phyloP scores from a whole-genome alignment of 306 rosid genomes.

The Sphenostylis stenocarpa region DNA sequence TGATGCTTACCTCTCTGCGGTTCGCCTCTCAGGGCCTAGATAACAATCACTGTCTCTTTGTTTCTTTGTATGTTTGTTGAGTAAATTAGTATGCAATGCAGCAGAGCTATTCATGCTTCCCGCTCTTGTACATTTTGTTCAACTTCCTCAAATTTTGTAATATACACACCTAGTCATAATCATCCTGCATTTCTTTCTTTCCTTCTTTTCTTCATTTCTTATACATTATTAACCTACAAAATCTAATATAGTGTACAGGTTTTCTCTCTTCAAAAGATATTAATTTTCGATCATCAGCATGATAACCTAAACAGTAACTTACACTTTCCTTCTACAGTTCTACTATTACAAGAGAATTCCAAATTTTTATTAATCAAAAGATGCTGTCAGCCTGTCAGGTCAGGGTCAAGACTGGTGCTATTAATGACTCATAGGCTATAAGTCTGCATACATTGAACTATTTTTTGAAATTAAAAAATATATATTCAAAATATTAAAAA shows the following conservation, averaged over 20 bases:
- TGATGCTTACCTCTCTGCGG: conserved; percentile 65
- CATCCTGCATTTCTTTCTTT: neutral
- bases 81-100: neutral
- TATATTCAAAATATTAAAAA: too few species aligned
- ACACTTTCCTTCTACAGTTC: neutral
- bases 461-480: too few species aligned
- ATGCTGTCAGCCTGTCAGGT: neutral
- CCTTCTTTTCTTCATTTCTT: neutral
- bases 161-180: neutral
- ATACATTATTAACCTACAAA: neutral
- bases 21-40: conserved; percentile 88
- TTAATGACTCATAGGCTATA: neutral
- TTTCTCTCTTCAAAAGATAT: neutral
- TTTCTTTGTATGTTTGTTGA: neutral
- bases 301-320: neutral
- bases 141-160: conserved; percentile 36
- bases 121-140: conserved; percentile 36
- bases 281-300: neutral
- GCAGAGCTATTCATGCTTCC: neutral
- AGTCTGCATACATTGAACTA: too few species aligned
- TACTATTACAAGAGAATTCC: neutral
- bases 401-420: neutral
- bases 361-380: neutral
- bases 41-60: conserved; percentile 33
- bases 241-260: neutral